A percentile compares a stretch with the other conserved stretches of the same genome.
phyloP scores from a whole-genome alignment of 371 early-diverging fungal genomes.

The Capniomyces stellatus region DNA sequence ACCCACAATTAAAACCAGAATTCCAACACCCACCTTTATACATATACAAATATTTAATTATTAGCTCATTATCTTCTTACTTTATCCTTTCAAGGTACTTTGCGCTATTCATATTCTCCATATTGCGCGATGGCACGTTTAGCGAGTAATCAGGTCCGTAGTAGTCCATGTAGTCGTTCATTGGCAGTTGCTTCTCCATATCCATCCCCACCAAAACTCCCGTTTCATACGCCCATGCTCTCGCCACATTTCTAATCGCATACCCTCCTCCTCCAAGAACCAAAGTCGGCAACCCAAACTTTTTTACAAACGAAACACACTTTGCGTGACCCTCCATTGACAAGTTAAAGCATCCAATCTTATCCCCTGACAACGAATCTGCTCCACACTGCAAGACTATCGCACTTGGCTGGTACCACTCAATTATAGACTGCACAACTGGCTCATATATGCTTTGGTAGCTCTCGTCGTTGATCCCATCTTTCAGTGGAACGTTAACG shows the following conservation, averaged over 20 bases:
- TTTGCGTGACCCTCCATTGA: constrained; percentile 75
- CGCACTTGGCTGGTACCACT: constrained; percentile 87
- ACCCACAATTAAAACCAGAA: too few species aligned
- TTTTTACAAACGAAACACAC: constrained; percentile 87
- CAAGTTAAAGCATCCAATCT: constrained; percentile 98
- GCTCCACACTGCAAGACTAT: constrained; percentile 98
- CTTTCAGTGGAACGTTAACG: constrained; percentile 94
- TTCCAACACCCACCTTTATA: too few species aligned
- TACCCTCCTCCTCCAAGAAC: constrained; percentile 99
- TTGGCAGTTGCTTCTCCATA: constrained; percentile 64
- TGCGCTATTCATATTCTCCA: constrained; percentile 83
- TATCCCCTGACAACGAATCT: constrained; percentile 96
- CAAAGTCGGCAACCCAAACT: constrained; percentile 81
- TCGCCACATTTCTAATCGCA: constrained; percentile 94
- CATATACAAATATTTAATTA: too few species aligned
- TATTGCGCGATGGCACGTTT: constrained; percentile 85
- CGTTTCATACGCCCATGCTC: constrained; percentile 98
- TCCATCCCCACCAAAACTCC: constrained; percentile 71
- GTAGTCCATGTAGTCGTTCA: constrained; percentile 90
- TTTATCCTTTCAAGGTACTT: constrained; percentile 75
- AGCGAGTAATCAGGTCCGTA: constrained; percentile 89
- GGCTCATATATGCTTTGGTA: constrained; percentile 86
- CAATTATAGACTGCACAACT: constrained; percentile 78
- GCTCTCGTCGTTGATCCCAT: constrained; percentile 92
- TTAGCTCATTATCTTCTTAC: too few species aligned